Base-by-base conservation (phyloP, 805 yeast genomes). In the Nakazawaea wickerhamii region DNA sequence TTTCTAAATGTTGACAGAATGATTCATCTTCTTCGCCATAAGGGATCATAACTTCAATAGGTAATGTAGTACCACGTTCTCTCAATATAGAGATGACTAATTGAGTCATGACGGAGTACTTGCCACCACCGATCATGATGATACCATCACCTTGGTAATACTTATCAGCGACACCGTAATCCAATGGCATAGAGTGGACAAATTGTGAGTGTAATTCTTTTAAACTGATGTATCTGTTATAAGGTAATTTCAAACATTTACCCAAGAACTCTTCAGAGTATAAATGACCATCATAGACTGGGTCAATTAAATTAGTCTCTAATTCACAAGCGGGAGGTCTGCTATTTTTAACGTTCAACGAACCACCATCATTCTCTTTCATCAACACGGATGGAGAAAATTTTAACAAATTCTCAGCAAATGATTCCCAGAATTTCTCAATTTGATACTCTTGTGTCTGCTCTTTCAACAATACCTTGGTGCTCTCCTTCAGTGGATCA, bases 61-160 rank as follows among this genome's bases (percentile, higher is more conserved):
- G 81, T 31, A 73, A 52, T 28, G 58, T 51, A 8, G 73, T 67
- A 2, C 80, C 80, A 5, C 64, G 51, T 3, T 64, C 59, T 35
- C 81, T 55, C 31, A 75, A 53, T 25, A 69, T 63, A 46, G 67
- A 68, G 36, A 83, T 63, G 9, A 82, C 70, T 5, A 79, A 55
- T 15, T 78, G 59, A 1, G 84, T 67, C 28, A 83, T 60, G 75
- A 85, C 74, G 40, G 84, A 80, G 52, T 74, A 83, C 45, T 69
- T 70, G 3, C 86, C 86, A 38, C 91, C 90, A 17, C 87, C 91
- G 36, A 83, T 79, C 44, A 76, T 76, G 0, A 83, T 81, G 23
- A 81, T 77, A 10, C 90, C 91, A 42, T 71, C 64, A 1, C 81
- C 79, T 6, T 45, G 15, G 53, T 73, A 75, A 9, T 68, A 49